Evolutionary conservation across 2,329 filamentous ascomycete species (phyloP).

Genomic region (Penicillium palitans): DNA sequence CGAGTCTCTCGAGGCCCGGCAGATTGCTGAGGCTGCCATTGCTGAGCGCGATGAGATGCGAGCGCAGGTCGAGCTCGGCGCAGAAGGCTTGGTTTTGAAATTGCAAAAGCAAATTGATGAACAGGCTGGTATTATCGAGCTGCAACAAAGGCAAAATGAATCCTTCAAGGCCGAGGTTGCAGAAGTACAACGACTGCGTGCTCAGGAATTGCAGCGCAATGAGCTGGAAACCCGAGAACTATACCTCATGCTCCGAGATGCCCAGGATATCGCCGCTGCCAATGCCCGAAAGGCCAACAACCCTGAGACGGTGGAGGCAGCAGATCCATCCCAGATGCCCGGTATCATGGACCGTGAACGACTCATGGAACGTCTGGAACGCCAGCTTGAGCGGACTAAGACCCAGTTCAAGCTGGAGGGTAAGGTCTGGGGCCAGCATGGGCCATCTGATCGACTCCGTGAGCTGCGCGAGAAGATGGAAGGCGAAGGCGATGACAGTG

Average conservation of each 20-base stretch:
- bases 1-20: slow-evolving; percentile 83
- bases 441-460: slow-evolving; percentile 86
- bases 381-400: slow-evolving; percentile 94
- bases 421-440: slow-evolving; percentile 81
- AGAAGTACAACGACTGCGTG: slow-evolving; percentile 78
- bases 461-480: slow-evolving; percentile 97
- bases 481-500: slow-evolving; percentile 54
- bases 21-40: slow-evolving; percentile 93
- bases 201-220: slow-evolving; percentile 89
- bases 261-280: slow-evolving; percentile 91
- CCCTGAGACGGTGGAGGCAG: slow-evolving; percentile 49
- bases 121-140: slow-evolving; percentile 84
- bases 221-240: slow-evolving; percentile 94
- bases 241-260: slow-evolving; percentile 97
- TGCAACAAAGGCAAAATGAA: slow-evolving; percentile 82
- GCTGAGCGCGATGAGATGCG: slow-evolving; percentile 95
- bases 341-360: slow-evolving; percentile 90
- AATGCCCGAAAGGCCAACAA: slow-evolving; percentile 65
- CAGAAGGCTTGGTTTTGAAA: slow-evolving; percentile 89
- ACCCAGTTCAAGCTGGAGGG: slow-evolving; percentile 97
- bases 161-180: slow-evolving; percentile 85
- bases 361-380: slow-evolving; percentile 90
- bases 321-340: slow-evolving; percentile 75
- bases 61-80: slow-evolving; percentile 82
- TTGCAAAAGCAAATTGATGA: slow-evolving; percentile 93